Base-by-base conservation (phyloP, 768 basidiomycete species). In the Phaeolepiota aurea region DNA sequence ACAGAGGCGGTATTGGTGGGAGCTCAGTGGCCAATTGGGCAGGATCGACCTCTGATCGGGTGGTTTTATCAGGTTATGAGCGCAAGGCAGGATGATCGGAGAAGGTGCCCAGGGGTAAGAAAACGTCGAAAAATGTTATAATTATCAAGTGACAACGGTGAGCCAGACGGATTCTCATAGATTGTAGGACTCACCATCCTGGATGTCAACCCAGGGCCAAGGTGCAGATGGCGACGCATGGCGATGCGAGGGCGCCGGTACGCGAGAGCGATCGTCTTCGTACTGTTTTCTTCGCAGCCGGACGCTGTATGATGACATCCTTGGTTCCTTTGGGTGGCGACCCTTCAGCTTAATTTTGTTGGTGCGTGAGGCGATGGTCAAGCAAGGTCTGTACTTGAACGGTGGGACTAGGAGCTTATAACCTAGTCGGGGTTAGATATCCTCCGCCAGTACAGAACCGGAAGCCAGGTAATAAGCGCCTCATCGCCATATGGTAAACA, bases 221-320 rank as follows among this genome's bases (percentile, higher is more conserved):
- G 69, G 68, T 3, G 69, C 66, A 7, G 69, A 71, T 41, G 69
- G 68, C 1, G 65, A 61, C 14, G 68, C 66, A 54, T 71, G 67
- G 37, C 69, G 59, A 49, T 69, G 63, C n/a, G 67, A 64, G 3
- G 69, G 67, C 5, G 61, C 3, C 5, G 38, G 37, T 20, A 40
- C 35, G 13, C 44, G 18, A 7, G 33, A 9, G 9, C 16, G 7
- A 14, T 35, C 33, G 9, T 35, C 33, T 35, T 35, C 9, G 16
- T 9, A 14, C 15, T 35, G 33, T 19, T 19, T 35, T 15, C 16
- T n/a, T 15, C 18, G 12, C 33, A 35, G 15, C 7, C 33, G 33
- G 16, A 35, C 9, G 15, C 33, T 35, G 15, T 35, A 14, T 5
- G 18, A 35, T 9, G 33, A 35, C 33, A 35, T 35, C n/a, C n/a